Percentiles rank a stretch among this genome's conserved stretches.
These are phyloP conservation scores for Myotisia sp. DNA, from an alignment of 2,329 filamentous ascomycete species.

Conservation along the genomic window DNA sequence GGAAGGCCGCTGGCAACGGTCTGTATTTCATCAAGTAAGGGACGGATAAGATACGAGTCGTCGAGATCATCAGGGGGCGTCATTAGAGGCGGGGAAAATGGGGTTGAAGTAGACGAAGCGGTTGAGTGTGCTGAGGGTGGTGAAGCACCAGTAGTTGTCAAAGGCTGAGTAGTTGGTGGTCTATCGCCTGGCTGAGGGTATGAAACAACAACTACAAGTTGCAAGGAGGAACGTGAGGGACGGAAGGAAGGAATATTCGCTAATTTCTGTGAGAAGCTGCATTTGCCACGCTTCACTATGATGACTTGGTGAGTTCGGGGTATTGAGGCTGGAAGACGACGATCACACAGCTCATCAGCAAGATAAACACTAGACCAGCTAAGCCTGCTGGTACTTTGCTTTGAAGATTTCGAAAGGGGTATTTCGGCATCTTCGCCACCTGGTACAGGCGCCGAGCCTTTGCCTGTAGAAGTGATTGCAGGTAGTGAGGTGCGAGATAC, in stretches of 20 bases:
- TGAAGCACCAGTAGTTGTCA: conserved; percentile 12
- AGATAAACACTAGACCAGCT: conserved; percentile 60
- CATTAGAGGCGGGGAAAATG: conserved; percentile 4
- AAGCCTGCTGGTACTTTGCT: conserved; percentile 36
- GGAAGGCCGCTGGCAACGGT: conserved; percentile 53
- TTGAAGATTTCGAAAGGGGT: conserved; percentile 18
- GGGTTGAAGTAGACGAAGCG: neutral
- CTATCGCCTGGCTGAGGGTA: conserved; percentile 26
- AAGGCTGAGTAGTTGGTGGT: no score
- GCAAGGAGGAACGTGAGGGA: conserved; percentile 47
- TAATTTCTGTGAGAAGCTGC: conserved; percentile 71
- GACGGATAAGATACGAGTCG: conserved; percentile 39
- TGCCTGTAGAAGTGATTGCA: conserved; percentile 37
- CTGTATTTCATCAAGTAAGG: conserved; percentile 63
- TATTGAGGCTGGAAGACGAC: conserved; percentile 38
- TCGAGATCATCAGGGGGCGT: conserved; percentile 19
- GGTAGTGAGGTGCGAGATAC: conserved; percentile 30
- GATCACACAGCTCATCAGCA: conserved; percentile 51
- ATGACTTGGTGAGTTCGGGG: conserved; percentile 56
- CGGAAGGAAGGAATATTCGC: conserved; percentile 68
- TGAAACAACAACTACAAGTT: conserved; percentile 47
- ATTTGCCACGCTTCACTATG: conserved; percentile 66
- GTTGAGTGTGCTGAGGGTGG: conserved; percentile 6
- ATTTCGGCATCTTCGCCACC: conserved; percentile 45
- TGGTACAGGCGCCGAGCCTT: conserved; percentile 53